Base-by-base conservation (phyloP, 2,329 filamentous ascomycete genomes). In the Colletotrichum sansevieriae region DNA sequence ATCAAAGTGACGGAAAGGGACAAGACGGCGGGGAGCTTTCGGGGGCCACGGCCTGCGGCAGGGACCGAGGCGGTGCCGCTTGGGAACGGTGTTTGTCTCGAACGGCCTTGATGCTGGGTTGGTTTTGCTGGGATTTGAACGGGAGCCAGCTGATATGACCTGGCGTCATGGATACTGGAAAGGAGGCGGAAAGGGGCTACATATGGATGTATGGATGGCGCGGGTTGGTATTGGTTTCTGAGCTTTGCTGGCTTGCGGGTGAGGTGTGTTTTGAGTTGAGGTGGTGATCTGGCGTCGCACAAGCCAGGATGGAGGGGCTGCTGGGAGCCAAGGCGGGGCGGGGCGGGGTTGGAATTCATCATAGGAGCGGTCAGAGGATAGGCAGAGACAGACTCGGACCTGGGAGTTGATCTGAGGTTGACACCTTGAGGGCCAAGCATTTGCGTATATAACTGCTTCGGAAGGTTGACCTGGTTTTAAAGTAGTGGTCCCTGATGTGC, bases 211-310 rank as follows among this genome's bases (percentile, higher is more conserved):
- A 7, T 29, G 5, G 5, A 56, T 11, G 52, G 33, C 25, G 20
- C 35, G 54, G 22, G 35, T 56, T 4, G 33, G 20, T 18, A 25
- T 25, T 41, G 37, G 54, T 46, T 44, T 46, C n/a, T 4, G 29
- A 29, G 13, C n/a, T 4, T 37, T 12, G 37, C 37, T n/a, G 46
- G 15, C n/a, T 9, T 37, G 4, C 20, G n/a, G n/a, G 44, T 44
- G 60, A 62, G 49, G 55, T 65, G 63, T 61, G 56, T 62, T 61
- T 66, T 66, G 63, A 66, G 58, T 66, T 56, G 63, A 56, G 54
- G 22, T 65, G 52, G 39, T 33, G 29, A 59, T 65, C 61, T 29
- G 49, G 55, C 12, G 29, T 43, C n/a, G 65, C 65, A 59, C 46
- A 49, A 46, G 61, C 52, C 33, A n/a, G 44, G 29, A 25, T 49